These are phyloP conservation scores for Paramecium caudatum DNA, from an alignment of 73 alveolate genomes.

Conservation along the genomic window DNA sequence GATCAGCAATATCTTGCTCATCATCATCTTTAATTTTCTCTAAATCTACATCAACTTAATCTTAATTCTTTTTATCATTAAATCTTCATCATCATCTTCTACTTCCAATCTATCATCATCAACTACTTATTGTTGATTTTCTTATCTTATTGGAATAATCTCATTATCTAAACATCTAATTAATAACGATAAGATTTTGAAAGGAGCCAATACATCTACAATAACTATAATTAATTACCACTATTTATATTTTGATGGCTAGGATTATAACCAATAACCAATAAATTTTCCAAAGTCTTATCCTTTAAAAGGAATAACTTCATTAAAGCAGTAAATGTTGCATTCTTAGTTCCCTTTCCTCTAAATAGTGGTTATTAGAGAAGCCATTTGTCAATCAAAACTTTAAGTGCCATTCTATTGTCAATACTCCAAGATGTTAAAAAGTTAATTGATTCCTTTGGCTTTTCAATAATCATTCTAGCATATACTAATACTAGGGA, in stretches of 20 bases:
- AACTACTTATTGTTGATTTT: conserved; percentile 74
- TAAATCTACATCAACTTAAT: conserved; percentile 86
- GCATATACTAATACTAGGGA: conserved; percentile 95
- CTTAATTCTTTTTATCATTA: conserved; percentile 79
- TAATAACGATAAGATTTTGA: conserved; percentile 92
- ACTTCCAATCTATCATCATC: conserved; percentile 87
- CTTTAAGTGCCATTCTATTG: conserved; percentile 93
- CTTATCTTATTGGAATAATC: conserved; percentile 76
- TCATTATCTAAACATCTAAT: conserved; percentile 97
- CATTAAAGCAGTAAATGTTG: conserved; percentile 94
- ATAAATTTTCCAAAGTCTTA: conserved; percentile 88
- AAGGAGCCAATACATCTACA: conserved; percentile 97
- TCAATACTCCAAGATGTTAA: conserved; percentile 92
- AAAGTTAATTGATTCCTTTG: conserved; percentile 93
- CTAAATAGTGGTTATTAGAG: conserved; percentile 96
- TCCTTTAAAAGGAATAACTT: conserved; percentile 91
- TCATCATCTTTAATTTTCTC: conserved; percentile 90
- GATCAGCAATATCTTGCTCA: conserved; percentile 85
- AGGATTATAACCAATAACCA: conserved; percentile 98
- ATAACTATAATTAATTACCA: conserved; percentile 23
- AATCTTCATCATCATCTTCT: conserved; percentile 84
- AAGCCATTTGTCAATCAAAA: conserved; percentile 97
- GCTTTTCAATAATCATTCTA: conserved; percentile 92
- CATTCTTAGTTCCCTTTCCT: conserved; percentile 96
- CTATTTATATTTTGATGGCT: conserved; percentile 92